Base-by-base conservation (phyloP, 495 filamentous ascomycete species). In the Lasiosphaeriaceae sp. region DNA sequence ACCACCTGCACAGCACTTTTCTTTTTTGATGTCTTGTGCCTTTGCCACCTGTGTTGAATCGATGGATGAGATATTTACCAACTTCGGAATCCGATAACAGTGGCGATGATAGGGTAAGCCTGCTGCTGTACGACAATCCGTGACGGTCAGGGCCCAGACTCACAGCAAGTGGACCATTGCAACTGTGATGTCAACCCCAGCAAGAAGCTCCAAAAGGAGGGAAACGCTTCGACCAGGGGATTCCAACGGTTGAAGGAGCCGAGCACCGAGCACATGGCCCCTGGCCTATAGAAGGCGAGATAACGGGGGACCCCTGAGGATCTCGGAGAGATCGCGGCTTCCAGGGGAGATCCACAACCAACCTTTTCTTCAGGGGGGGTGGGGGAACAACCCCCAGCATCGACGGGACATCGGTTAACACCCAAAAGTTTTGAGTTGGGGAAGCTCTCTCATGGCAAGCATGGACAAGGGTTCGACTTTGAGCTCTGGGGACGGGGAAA, bases 221-320 rank as follows among this genome's bases (percentile, higher is more conserved):
- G 20, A 26, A 26, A 21, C n/a, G 29, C 24, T 55, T 41, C 43
- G 17, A 34, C 37, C 34, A 23, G 41, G 41, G 26, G 52, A 43
- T 11, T 43, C 39, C 22, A 47, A 55, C 52, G 52, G 52, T 47
- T 55, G 46, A 50, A 48, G 45, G 21, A 50, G 54, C 46, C 34
- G 54, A 5, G 37, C 56, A 29, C 39, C 49, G 49, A 55, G 54
- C 54, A 29, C 55, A 41, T 26, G 50, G 19, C n/a, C 51, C 59
- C 62, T 58, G 56, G 54, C 34, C 51, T 45, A 58, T 67, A 67
- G 37, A 11, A 29, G 14, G 20, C 41, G 41, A 58, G 23, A 50
- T 69, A 69, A 63, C 59, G 60, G 56, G 53, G 50, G 45, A 63
- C 50, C 64, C 66, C 53, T 63, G 62, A 56, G 57, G 54, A 62